Conservation (phyloP, 1,284 basidiomycete genomes). For the Sanguinoderma infundibulare region DNA sequence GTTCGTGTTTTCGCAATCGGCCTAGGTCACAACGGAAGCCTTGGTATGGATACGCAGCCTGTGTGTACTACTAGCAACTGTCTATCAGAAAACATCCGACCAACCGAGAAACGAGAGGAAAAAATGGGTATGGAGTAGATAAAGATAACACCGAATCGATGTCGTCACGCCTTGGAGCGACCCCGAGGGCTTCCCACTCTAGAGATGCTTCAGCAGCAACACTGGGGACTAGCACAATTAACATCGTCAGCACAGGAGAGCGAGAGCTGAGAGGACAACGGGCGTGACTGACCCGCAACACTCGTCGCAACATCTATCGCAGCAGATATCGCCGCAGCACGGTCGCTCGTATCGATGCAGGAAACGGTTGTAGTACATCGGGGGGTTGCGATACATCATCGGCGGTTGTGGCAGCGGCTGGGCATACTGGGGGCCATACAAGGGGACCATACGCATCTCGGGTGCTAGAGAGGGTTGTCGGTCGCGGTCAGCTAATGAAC, state of each 20-base stretch:
- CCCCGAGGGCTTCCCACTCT: too few species aligned
- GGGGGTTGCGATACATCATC: constrained; percentile 29
- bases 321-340: constrained; percentile 22
- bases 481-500: neutral
- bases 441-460: constrained; percentile 32
- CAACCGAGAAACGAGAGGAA: too few species aligned
- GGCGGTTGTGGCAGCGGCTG: constrained; percentile 30
- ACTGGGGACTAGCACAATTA: constrained; percentile 10
- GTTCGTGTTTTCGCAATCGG: too few species aligned
- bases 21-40: too few species aligned
- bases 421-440: constrained; percentile 24
- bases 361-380: constrained; percentile 21
- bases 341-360: constrained; percentile 11
- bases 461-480: constrained; percentile 24
- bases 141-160: neutral
- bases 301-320: constrained; percentile 25
- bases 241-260: neutral
- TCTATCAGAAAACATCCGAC: too few species aligned
- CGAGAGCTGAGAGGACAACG: neutral
- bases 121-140: neutral
- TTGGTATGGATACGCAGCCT: too few species aligned
- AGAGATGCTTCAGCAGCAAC: constrained; percentile 16
- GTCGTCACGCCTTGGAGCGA: too few species aligned
- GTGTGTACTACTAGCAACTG: too few species aligned
- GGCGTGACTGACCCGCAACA: constrained; percentile 27